phyloP scores from a whole-genome alignment of 495 filamentous ascomycete species.

The Neurospora sp. region DNA sequence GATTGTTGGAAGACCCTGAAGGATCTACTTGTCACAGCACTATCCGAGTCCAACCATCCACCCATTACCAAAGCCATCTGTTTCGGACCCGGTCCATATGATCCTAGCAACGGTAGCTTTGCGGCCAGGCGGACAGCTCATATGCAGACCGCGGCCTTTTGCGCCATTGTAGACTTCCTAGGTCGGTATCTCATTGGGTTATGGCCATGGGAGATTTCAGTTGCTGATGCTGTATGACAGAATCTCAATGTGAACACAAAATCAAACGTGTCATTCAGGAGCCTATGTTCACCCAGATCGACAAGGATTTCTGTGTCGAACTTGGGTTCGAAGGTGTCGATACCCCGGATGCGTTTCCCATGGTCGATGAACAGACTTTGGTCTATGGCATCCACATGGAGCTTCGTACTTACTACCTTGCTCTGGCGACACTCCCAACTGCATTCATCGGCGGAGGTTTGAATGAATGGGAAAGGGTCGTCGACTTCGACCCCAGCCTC shows the following conservation, averaged over 20 bases:
- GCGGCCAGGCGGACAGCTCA: slow-evolving; percentile 24
- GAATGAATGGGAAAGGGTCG: slow-evolving; percentile 29
- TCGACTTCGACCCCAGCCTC: slow-evolving; percentile 1
- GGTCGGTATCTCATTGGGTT: slow-evolving; percentile 12
- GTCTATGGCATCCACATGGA: slow-evolving; percentile 56
- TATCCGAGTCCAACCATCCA: slow-evolving; percentile 3
- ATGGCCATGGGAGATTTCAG: not conserved
- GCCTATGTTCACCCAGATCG: slow-evolving; percentile 54
- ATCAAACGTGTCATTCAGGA: slow-evolving; percentile 55
- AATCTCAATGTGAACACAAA: slow-evolving; percentile 3
- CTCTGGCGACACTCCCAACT: slow-evolving; percentile 26
- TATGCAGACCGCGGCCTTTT: slow-evolving; percentile 54
- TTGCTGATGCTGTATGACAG: slow-evolving; percentile 8
- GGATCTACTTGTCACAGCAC: slow-evolving; percentile 2
- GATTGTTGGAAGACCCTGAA: slow-evolving; percentile 13
- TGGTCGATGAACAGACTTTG: slow-evolving; percentile 38
- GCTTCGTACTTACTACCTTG: slow-evolving; percentile 25
- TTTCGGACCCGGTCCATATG: slow-evolving; percentile 34
- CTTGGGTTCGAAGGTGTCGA: slow-evolving; percentile 46
- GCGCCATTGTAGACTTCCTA: slow-evolving; percentile 37
- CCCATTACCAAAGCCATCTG: slow-evolving; percentile 30
- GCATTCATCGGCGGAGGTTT: slow-evolving; percentile 34
- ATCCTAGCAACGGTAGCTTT: slow-evolving; percentile 28
- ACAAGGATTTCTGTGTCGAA: slow-evolving; percentile 45
- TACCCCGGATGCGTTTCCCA: slow-evolving; percentile 45